Conservation (phyloP, 192 early-diverging fungal genomes). For the Backusella morwellensis region DNA sequence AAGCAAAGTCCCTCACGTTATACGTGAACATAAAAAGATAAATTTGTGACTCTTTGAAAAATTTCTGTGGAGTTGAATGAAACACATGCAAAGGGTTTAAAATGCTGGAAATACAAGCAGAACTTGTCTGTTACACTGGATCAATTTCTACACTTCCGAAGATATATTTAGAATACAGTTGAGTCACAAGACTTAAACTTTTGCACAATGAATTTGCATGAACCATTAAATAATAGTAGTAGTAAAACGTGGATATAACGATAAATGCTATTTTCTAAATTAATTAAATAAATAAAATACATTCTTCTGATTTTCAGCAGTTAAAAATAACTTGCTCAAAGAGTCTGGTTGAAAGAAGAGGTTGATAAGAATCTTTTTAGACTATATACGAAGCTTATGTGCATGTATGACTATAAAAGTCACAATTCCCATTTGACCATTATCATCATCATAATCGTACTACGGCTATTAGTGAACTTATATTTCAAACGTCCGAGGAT, state of each 20-base stretch:
- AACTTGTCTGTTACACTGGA: not conserved
- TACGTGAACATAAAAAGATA: not conserved
- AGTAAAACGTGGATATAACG: not conserved
- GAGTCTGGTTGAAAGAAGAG: not conserved
- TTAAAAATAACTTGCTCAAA: not conserved
- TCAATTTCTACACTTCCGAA: not conserved
- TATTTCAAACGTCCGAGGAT: not conserved
- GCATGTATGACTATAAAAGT: not conserved
- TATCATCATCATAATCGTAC: not conserved
- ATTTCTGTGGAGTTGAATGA: not conserved
- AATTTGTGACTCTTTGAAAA: slow-evolving; percentile 1
- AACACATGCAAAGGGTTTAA: not conserved
- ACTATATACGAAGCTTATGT: too few species aligned
- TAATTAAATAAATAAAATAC: not conserved
- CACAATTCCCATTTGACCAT: not conserved
- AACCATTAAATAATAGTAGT: not conserved
- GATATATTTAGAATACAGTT: not conserved
- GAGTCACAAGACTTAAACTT: not conserved
- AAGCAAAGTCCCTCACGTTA: not conserved
- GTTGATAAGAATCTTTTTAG: not conserved
- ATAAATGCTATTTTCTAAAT: not conserved
- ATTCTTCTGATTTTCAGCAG: not conserved
- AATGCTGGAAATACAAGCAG: not conserved
- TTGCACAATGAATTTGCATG: slow-evolving; percentile 6
- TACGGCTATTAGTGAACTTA: not conserved